Evolutionary conservation across 345 rosid genomes (phyloP).

Genomic region (Chamaenerion angustifolium): DNA sequence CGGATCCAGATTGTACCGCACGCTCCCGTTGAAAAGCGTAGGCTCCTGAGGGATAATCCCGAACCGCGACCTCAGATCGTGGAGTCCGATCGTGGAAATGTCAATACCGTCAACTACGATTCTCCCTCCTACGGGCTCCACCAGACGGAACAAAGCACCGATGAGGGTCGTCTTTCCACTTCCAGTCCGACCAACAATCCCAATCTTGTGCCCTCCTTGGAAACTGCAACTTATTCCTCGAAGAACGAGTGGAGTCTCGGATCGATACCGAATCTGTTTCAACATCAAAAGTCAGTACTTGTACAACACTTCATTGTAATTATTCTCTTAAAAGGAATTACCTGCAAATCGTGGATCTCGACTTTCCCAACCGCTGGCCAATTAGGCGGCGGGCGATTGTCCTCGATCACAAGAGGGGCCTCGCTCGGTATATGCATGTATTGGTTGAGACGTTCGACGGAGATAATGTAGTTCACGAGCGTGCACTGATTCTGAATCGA

Average conservation of each 20-base stretch:
- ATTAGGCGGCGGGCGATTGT: constrained; percentile 48
- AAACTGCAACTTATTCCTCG: constrained; percentile 73
- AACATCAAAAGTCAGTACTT: constrained; percentile 1
- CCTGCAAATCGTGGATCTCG: constrained; percentile 71
- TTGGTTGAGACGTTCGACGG: constrained; percentile 88
- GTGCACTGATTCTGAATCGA: constrained; percentile 90
- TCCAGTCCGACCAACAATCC: constrained; percentile 90
- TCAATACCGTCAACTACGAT: constrained; percentile 75
- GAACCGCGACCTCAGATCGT: constrained; percentile 73
- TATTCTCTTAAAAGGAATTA: constrained; percentile 4
- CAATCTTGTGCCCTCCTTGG: constrained; percentile 87
- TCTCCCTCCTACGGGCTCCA: constrained; percentile 79
- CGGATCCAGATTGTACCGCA: constrained; percentile 86
- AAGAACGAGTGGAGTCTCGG: constrained; percentile 54
- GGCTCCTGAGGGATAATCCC: constrained; percentile 97
- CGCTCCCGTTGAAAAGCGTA: constrained; percentile 83
- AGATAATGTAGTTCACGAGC: constrained; percentile 68
- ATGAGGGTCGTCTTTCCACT: constrained; percentile 92
- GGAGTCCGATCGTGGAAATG: constrained; percentile 63
- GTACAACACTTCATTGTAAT: too few relatives aligned
- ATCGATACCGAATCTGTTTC: constrained; percentile 67
- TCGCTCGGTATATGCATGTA: constrained; percentile 84
- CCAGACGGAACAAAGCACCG: constrained; percentile 79
- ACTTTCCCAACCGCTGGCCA: constrained; percentile 87
- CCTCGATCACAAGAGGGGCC: constrained; percentile 74